Conservation (phyloP, 139 green algal genomes). For the Haematococcus lacustris region DNA sequence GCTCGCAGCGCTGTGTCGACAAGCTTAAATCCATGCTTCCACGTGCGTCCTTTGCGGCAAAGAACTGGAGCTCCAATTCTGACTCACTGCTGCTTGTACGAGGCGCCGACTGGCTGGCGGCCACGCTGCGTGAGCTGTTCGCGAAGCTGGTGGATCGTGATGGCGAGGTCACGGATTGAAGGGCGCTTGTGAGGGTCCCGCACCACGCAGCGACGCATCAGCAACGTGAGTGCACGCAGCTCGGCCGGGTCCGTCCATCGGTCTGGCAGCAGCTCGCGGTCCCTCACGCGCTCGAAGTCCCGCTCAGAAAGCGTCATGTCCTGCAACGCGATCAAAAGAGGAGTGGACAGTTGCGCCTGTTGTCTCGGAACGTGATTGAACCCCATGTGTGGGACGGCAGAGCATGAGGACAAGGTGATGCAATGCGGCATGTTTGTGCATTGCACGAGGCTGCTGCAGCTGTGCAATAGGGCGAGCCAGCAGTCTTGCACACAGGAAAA, state of each 20-base stretch:
- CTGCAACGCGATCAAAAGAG: not conserved
- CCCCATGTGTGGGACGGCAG: too few species aligned
- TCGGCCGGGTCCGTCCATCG: not conserved
- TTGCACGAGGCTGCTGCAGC: too few species aligned
- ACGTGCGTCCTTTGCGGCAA: too few species aligned
- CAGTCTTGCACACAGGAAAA: not conserved
- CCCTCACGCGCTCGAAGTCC: not conserved
- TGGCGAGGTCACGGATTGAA: not conserved
- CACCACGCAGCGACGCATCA: conserved; percentile 7
- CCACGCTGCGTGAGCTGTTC: too few species aligned
- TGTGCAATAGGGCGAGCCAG: not conserved
- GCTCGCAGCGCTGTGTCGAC: too few species aligned
- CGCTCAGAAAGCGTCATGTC: not conserved
- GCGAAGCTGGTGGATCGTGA: not conserved
- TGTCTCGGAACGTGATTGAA: too few species aligned
- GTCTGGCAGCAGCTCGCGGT: conserved; percentile 3
- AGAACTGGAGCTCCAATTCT: too few species aligned
- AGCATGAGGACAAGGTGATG: too few species aligned
- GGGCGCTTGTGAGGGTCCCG: not conserved
- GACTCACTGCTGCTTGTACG: too few species aligned
- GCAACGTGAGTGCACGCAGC: not conserved
- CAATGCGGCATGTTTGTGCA: too few species aligned
- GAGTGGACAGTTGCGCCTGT: not conserved
- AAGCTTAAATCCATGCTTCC: too few species aligned
- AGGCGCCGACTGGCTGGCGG: too few species aligned